phyloP scores from a whole-genome alignment of 495 filamentous ascomycete genomes.

The Cairneyella variabilis region DNA sequence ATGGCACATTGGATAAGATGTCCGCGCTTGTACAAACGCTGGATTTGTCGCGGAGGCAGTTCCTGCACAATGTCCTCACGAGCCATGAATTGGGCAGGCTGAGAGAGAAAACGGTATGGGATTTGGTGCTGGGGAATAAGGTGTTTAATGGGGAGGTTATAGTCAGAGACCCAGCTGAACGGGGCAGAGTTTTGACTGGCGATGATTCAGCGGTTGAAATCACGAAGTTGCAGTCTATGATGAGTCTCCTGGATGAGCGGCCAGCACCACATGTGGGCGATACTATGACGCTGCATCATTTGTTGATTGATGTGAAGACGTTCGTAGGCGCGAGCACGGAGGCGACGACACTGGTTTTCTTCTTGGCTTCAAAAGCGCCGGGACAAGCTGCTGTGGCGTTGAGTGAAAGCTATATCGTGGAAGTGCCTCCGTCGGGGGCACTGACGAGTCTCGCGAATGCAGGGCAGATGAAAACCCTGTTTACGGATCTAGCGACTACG shows the following conservation, averaged over 20 bases:
- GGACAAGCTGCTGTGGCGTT: conserved; percentile 59
- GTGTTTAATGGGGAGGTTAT: conserved; percentile 88
- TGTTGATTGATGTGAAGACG: conserved; percentile 78
- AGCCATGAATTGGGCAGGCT: conserved; percentile 70
- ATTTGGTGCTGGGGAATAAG: conserved; percentile 90
- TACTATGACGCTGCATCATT: conserved; percentile 70
- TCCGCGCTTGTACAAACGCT: conserved; percentile 73
- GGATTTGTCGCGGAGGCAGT: conserved; percentile 78
- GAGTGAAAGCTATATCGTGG: conserved; percentile 78
- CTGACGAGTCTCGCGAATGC: conserved; percentile 54
- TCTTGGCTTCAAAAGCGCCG: conserved; percentile 67
- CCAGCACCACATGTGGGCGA: conserved; percentile 60
- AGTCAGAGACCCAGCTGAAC: conserved; percentile 78
- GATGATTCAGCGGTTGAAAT: conserved; percentile 93
- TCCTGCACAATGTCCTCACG: conserved; percentile 90
- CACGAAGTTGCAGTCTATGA: conserved; percentile 85
- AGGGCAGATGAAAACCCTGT: conserved; percentile 75
- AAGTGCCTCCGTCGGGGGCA: conserved; percentile 69
- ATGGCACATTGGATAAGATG: conserved; percentile 75
- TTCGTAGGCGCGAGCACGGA: conserved; percentile 70
- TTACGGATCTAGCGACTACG: conserved; percentile 73
- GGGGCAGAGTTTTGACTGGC: conserved; percentile 82
- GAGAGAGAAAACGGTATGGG: conserved; percentile 88
- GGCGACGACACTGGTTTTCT: conserved; percentile 71
- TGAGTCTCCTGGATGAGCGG: conserved; percentile 85